Conservation (phyloP, 2,329 filamentous ascomycete genomes). For the Diaporthe ilicicola region DNA sequence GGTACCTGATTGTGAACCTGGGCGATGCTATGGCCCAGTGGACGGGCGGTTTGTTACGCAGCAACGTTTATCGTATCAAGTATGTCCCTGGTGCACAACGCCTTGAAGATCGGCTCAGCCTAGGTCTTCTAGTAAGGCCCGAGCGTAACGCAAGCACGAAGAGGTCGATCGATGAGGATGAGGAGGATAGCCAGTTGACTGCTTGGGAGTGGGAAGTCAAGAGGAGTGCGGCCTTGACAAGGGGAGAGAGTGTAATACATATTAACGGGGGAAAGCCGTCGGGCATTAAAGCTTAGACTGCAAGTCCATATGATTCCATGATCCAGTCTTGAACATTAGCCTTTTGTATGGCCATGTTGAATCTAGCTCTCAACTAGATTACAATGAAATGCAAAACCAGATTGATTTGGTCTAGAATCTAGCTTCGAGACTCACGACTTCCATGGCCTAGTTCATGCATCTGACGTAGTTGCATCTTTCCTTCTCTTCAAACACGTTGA, state of each 20-base stretch:
- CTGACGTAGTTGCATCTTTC: no score
- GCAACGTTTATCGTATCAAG: slow-evolving; percentile 39
- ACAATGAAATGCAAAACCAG: no score
- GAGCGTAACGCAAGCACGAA: slow-evolving; percentile 21
- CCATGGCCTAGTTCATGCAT: no score
- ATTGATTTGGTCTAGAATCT: no score
- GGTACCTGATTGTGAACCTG: slow-evolving; percentile 39
- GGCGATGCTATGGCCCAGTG: slow-evolving; percentile 36
- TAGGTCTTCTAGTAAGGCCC: slow-evolving; percentile 22
- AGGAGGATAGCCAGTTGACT: neutral
- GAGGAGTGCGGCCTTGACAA: neutral
- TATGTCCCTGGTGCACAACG: slow-evolving; percentile 21
- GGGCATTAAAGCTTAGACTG: neutral
- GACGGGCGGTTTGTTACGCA: slow-evolving; percentile 37
- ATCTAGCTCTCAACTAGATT: no score
- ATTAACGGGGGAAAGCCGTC: neutral
- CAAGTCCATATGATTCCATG: neutral
- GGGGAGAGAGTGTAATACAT: neutral
- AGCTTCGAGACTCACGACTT: no score
- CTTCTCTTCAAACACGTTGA: no score
- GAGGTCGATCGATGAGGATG: neutral
- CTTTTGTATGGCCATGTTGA: no score
- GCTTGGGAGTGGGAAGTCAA: slow-evolving; percentile 26
- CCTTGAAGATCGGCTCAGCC: slow-evolving; percentile 7
- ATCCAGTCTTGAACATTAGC: no score